Percentiles rank a stretch among this genome's conserved stretches.
These are phyloP conservation scores for Lasiodiplodia theobromae DNA, from an alignment of 2,329 filamentous ascomycete genomes.

Conservation along the genomic window DNA sequence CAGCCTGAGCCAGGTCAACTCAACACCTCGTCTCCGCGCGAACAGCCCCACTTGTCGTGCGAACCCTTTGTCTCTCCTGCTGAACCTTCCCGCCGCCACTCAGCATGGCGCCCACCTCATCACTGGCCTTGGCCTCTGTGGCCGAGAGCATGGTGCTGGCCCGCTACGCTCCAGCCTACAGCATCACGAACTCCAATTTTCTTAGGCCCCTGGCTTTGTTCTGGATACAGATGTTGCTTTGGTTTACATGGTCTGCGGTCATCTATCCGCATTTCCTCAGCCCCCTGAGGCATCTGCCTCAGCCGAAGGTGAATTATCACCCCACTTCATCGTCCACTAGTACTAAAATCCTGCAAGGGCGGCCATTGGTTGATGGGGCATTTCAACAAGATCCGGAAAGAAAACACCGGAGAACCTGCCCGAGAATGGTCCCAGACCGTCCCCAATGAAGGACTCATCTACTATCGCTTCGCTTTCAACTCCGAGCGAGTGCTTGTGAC, in stretches of 20 bases:
- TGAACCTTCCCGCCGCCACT: background rate
- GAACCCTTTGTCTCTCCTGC: background rate
- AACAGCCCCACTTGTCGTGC: background rate
- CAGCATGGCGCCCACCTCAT: conserved; percentile 22
- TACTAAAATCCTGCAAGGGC: conserved; percentile 33
- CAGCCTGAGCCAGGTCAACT: background rate
- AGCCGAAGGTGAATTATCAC: conserved; percentile 42
- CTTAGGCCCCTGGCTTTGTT: conserved; percentile 53
- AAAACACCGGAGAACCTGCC: conserved; percentile 54
- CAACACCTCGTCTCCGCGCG: background rate
- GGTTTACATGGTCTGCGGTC: conserved; percentile 52
- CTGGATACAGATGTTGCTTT: conserved; percentile 44
- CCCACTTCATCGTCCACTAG: conserved; percentile 46
- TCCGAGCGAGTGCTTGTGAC: conserved; percentile 54
- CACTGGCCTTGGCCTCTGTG: conserved; percentile 21
- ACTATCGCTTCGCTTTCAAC: conserved; percentile 59
- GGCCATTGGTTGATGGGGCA: conserved; percentile 50
- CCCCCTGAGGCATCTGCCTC: conserved; percentile 64
- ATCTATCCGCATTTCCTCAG: conserved; percentile 67
- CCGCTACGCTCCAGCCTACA: conserved; percentile 43
- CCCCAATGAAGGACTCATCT: conserved; percentile 63
- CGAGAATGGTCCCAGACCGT: conserved; percentile 60
- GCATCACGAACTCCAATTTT: conserved; percentile 43
- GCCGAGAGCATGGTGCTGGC: conserved; percentile 37
- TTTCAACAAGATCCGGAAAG: conserved; percentile 50